Evolutionary conservation across 306 rosid genomes (phyloP).

Genomic region (Cyclanthera cordifolia): DNA sequence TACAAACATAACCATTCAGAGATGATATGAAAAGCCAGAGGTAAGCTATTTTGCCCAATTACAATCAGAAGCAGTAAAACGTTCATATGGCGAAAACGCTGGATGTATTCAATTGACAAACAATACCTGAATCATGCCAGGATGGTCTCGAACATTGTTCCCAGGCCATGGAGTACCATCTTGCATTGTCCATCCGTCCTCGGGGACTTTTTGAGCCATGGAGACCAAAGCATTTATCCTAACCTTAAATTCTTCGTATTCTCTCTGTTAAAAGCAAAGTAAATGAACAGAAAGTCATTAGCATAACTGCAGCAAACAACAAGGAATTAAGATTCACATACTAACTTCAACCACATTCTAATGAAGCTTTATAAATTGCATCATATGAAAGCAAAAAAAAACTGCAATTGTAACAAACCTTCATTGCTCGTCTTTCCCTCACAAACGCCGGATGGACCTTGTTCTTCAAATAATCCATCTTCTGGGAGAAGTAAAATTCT

Average conservation of each 20-base stretch:
- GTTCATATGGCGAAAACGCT: background rate
- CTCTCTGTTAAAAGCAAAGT: constrained; percentile 46
- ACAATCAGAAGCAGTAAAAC: background rate
- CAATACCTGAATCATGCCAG: constrained; percentile 97
- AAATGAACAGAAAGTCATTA: background rate
- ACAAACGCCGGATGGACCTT: constrained; percentile 90
- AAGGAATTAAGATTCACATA: background rate
- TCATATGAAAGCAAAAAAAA: background rate
- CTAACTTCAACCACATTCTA: background rate
- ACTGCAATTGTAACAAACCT: constrained; percentile 36
- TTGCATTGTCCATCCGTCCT: constrained; percentile 99
- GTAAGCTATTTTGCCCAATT: background rate
- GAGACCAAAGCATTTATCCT: constrained; percentile 75
- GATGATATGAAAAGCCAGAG: background rate
- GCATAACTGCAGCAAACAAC: background rate
- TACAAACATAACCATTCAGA: background rate
- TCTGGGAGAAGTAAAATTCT: constrained; percentile 81
- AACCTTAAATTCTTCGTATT: constrained; percentile 89
- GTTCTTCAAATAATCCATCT: constrained; percentile 74
- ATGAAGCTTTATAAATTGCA: background rate
- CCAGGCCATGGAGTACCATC: constrained; percentile 99
- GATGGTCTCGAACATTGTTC: constrained; percentile 90
- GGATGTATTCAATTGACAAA: constrained; percentile 5
- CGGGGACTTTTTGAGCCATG: constrained; percentile 85
- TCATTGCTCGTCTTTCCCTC: constrained; percentile 93